phyloP scores from a whole-genome alignment of 1,284 basidiomycete genomes.

The Ustilago bromivora region DNA sequence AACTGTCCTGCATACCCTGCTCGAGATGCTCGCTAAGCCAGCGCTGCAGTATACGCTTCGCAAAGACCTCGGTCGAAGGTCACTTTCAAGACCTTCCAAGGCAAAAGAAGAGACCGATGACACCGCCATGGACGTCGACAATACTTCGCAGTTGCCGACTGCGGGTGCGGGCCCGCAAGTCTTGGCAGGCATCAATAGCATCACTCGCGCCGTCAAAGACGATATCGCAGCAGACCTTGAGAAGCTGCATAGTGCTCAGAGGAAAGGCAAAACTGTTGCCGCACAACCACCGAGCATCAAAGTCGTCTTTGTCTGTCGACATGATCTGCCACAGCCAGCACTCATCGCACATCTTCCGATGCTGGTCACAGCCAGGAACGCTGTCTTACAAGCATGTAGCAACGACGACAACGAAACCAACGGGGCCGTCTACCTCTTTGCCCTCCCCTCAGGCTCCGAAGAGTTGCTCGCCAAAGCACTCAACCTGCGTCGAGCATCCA shows the following conservation, averaged over 20 bases:
- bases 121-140: constrained; percentile 8
- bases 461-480: constrained; percentile 27
- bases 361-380: constrained; percentile 38
- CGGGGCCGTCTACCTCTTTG: constrained; percentile 18
- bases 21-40: constrained; percentile 34
- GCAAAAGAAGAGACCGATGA: not conserved
- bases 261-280: constrained; percentile 13
- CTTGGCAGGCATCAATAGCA: constrained; percentile 45
- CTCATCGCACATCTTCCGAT: constrained; percentile 48
- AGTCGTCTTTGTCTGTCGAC: constrained; percentile 49
- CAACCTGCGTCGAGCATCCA: constrained; percentile 22
- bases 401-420: not conserved
- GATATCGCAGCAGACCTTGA: constrained; percentile 27
- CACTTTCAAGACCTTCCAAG: not conserved
- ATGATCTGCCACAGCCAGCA: constrained; percentile 30
- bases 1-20: constrained; percentile 45
- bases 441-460: constrained; percentile 40
- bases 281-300: constrained; percentile 7
- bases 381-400: constrained; percentile 17
- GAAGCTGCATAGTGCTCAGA: constrained; percentile 3
- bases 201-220: constrained; percentile 35
- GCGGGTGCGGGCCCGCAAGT: constrained; percentile 14
- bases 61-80: constrained; percentile 23
- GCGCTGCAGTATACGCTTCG: constrained; percentile 13
- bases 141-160: not conserved